These are phyloP conservation scores for Amanita rubescens DNA, from an alignment of 768 basidiomycete species.

Conservation along the genomic window DNA sequence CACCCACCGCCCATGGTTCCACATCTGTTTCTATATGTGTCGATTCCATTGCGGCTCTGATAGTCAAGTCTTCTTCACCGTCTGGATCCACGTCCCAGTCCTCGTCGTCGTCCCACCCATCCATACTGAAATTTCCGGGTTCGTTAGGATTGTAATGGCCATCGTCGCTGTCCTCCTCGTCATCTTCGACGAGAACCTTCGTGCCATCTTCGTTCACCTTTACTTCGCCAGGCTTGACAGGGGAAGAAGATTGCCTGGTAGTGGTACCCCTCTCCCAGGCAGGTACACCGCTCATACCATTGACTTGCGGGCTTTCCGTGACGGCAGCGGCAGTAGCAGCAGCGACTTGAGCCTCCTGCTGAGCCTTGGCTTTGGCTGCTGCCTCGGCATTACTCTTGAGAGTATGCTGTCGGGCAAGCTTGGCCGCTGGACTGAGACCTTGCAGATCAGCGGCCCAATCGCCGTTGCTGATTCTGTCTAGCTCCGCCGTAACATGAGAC, in stretches of 20 bases:
- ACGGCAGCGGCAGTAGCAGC: constrained; percentile 25
- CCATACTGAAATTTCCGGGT: constrained; percentile 37
- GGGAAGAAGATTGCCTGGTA: constrained; percentile 44
- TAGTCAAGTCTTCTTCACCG: constrained; percentile 69
- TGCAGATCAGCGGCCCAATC: constrained; percentile 66
- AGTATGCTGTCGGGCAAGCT: constrained; percentile 85
- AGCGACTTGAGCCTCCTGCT: constrained; percentile 39
- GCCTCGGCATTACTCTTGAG: constrained; percentile 82
- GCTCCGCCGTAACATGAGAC: constrained; percentile 75
- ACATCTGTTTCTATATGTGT: constrained; percentile 47
- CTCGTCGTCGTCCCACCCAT: constrained; percentile 76
- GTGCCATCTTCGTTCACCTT: constrained; percentile 61
- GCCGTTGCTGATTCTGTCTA: constrained; percentile 50
- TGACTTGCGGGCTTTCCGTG: constrained; percentile 19
- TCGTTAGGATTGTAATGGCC: constrained; percentile 38
- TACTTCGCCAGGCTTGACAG: constrained; percentile 33
- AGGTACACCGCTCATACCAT: constrained; percentile 36
- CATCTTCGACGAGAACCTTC: constrained; percentile 60
- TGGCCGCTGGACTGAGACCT: constrained; percentile 85
- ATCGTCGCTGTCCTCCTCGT: constrained; percentile 55
- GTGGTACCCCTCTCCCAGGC: constrained; percentile 84
- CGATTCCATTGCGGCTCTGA: constrained; percentile 50
- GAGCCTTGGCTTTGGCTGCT: constrained; percentile 56
- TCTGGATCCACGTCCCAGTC: constrained; percentile 62
- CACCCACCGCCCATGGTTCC: constrained; percentile 71